Conservation (phyloP, 345 rosid species). For the Citrus reticulata region DNA sequence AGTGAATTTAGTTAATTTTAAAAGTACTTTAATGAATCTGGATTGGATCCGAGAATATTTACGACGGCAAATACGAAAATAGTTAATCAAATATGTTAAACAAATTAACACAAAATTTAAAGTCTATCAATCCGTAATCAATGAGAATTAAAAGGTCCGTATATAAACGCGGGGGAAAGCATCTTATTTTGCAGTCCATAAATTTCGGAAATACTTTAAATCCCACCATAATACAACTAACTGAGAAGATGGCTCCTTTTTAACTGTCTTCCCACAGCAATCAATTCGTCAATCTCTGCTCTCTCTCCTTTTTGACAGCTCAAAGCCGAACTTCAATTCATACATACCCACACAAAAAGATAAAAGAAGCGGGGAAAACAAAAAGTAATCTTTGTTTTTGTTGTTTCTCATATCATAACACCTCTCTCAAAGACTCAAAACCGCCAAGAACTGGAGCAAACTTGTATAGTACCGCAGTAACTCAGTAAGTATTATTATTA, state of each 20-base stretch:
- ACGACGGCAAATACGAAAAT: too few species aligned
- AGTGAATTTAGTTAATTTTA: too few species aligned
- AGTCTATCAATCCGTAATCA: too few species aligned
- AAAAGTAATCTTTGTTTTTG: not conserved
- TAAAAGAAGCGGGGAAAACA: not conserved
- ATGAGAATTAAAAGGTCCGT: too few species aligned
- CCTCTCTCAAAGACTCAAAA: not conserved
- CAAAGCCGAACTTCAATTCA: not conserved
- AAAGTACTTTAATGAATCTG: too few species aligned
- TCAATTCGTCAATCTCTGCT: not conserved
- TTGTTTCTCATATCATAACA: not conserved
- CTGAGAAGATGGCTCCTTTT: not conserved
- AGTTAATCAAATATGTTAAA: too few species aligned
- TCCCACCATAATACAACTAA: not conserved
- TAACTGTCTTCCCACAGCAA: not conserved
- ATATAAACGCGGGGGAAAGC: too few species aligned
- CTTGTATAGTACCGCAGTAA: not conserved
- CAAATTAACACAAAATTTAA: too few species aligned
- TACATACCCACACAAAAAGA: too few species aligned
- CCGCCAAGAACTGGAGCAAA: not conserved
- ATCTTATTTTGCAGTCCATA: not conserved
- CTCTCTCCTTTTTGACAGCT: not conserved
- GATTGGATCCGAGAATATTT: too few species aligned
- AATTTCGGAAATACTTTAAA: not conserved
- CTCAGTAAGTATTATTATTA: constrained; percentile 3